Base-by-base conservation (phyloP, 805 yeast genomes). In the Zygosaccharomyces siamensis region DNA sequence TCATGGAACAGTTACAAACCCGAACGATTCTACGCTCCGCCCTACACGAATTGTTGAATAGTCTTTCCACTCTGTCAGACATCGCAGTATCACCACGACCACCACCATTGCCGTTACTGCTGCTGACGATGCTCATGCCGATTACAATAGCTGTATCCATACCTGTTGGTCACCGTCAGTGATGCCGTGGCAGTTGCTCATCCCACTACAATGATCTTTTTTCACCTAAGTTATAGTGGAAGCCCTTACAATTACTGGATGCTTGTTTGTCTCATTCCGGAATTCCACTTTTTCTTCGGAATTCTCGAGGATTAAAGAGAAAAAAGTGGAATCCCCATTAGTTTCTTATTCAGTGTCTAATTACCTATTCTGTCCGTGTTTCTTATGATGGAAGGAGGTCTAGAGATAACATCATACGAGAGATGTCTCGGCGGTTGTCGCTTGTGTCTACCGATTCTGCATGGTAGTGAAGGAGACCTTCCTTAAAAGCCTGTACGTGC, bases 401-500 rank as follows among this genome's bases (percentile, higher is more conserved):
- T 12, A 41, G 36, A 5, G 36, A 20, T 21, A 31, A 41, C 26
- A 30, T 12, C 24, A 41, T 31, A 41, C 44, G 44, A 24, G 44
- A 41, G 4, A 33, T 41, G 27, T 41, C 44, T 28, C 44, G 44
- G 44, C 44, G 44, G 44, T 41, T 39, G 36, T 48, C 40, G 26
- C 16, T 42, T 36, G 45, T 39, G 28, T 36, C 47, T 39, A n/a
- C 35, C 8, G 36, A 28, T 30, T 41, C 40, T 10, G 46, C 51
- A 12, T 54, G 48, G 43, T 52, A 46, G 38, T 59, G 58, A 5
- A 31, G 33, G 21, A 58, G 43, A 1, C 60, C 60, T 27, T 60
- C 62, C 11, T 49, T 45, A 40, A 60, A 56, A 23, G 59, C 60
- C 10, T 26, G 27, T 16, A 46, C 46, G 40, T 57, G 61, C 43